These are phyloP conservation scores for Tricladium varicosporioides DNA, from an alignment of 2,329 filamentous ascomycete species.

Conservation along the genomic window DNA sequence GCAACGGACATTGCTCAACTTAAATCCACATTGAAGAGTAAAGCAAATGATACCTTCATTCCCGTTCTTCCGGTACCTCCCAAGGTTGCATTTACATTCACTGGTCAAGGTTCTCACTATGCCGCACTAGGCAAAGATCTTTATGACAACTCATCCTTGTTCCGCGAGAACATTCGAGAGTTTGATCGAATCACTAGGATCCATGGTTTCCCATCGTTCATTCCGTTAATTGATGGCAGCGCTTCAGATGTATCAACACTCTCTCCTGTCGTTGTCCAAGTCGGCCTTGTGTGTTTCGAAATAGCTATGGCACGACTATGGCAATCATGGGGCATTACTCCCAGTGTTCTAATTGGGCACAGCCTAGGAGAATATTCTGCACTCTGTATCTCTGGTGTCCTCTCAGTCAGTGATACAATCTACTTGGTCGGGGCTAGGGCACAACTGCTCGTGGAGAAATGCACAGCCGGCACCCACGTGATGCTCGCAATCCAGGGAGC, in stretches of 20 bases:
- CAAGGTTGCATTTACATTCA: constrained; percentile 32
- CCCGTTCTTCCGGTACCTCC: constrained; percentile 34
- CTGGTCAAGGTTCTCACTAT: constrained; percentile 39
- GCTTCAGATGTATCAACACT: constrained; percentile 39
- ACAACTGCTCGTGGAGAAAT: constrained; percentile 61
- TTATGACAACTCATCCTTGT: constrained; percentile 38
- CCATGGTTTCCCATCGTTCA: constrained; percentile 24
- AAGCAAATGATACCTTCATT: constrained; percentile 41
- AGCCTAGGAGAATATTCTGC: constrained; percentile 74
- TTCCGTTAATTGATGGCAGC: constrained; percentile 43
- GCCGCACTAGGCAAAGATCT: constrained; percentile 20
- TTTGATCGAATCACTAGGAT: constrained; percentile 19
- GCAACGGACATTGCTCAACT: constrained; percentile 43
- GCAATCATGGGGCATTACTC: constrained; percentile 53
- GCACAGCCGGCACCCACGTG: constrained; percentile 63
- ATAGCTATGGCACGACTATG: constrained; percentile 55
- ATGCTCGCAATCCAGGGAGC: constrained; percentile 58
- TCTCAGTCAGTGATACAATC: constrained; percentile 69
- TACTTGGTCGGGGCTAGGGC: constrained; percentile 69
- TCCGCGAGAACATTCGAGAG: constrained; percentile 18
- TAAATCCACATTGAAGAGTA: constrained; percentile 47
- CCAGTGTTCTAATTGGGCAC: constrained; percentile 56
- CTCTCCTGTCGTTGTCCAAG: constrained; percentile 52
- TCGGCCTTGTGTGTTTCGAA: constrained; percentile 52
- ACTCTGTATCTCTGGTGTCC: constrained; percentile 67